A percentile compares a stretch with the other conserved stretches of the same genome.
Conservation (phyloP, 2,329 filamentous ascomycete species). For the Aspergillus jensenii region DNA sequence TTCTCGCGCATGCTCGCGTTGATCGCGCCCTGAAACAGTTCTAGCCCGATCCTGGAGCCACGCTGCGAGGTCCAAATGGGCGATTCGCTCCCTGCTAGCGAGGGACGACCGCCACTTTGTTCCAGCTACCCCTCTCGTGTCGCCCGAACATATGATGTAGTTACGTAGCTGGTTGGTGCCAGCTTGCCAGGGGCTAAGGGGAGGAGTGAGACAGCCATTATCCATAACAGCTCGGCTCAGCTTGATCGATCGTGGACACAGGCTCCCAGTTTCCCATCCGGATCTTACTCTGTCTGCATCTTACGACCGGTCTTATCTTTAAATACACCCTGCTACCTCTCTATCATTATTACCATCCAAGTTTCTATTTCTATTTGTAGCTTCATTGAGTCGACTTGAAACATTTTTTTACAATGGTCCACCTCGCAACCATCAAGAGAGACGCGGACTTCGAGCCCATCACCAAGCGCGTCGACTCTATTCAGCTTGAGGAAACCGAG, state of each 20-base stretch:
- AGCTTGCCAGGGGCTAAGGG: neutral
- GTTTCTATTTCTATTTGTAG: neutral
- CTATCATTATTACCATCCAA: neutral
- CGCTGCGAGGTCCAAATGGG: neutral
- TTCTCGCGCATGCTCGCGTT: neutral
- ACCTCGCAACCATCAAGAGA: conserved; percentile 40
- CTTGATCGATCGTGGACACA: too few species aligned
- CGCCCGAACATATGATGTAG: conserved; percentile 5
- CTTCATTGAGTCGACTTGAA: neutral
- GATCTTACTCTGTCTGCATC: neutral
- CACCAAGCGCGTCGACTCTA: conserved; percentile 45
- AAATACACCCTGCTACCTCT: neutral
- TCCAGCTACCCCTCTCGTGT: neutral
- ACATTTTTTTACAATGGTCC: conserved; percentile 35
- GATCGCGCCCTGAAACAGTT: neutral
- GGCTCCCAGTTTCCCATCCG: too few species aligned
- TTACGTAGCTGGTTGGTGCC: neutral
- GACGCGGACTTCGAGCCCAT: conserved; percentile 36
- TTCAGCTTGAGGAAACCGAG: conserved; percentile 46
- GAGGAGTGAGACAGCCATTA: neutral
- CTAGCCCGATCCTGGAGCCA: conserved; percentile 2
- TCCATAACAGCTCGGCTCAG: neutral
- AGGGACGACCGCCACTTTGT: neutral
- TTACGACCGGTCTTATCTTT: neutral
- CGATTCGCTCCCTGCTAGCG: neutral